phyloP scores from a whole-genome alignment of 345 rosid genomes.

The Erodium maritimum region DNA sequence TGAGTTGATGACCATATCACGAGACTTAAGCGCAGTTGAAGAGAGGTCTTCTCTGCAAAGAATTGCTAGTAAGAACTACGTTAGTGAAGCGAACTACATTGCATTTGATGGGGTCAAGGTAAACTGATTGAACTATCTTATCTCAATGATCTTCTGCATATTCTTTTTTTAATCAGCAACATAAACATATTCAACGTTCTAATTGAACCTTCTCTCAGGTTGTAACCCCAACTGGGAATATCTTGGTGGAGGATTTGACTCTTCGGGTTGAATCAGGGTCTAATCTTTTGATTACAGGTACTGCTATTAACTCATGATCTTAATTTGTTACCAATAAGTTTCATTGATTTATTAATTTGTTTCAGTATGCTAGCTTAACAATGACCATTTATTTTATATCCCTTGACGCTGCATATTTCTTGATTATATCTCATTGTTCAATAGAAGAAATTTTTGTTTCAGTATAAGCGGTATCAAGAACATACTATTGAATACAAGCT shows the following conservation, averaged over 20 bases:
- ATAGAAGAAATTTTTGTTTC: neutral
- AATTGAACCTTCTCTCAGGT: constrained; percentile 33
- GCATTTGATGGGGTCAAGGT: constrained; percentile 97
- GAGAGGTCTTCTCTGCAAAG: constrained; percentile 54
- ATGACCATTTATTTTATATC: neutral
- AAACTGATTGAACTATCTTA: neutral
- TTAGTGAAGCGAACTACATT: constrained; percentile 79
- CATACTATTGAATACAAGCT: neutral
- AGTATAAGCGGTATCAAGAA: neutral
- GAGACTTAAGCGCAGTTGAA: constrained; percentile 52
- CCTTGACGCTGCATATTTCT: neutral
- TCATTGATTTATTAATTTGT: too few relatives aligned
- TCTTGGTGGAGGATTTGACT: constrained; percentile 83
- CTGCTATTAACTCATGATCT: constrained; percentile 8
- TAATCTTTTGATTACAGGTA: constrained; percentile 97
- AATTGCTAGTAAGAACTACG: constrained; percentile 57
- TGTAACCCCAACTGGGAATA: constrained; percentile 89
- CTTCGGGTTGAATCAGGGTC: constrained; percentile 86
- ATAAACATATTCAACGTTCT: neutral
- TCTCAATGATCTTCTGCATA: neutral
- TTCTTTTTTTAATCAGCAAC: too few relatives aligned
- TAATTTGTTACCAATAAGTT: neutral
- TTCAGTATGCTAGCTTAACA: neutral
- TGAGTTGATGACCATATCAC: constrained; percentile 73
- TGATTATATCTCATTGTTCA: neutral